Evolutionary conservation across 306 rosid species (phyloP).

Genomic region (Gillenia trifoliata): DNA sequence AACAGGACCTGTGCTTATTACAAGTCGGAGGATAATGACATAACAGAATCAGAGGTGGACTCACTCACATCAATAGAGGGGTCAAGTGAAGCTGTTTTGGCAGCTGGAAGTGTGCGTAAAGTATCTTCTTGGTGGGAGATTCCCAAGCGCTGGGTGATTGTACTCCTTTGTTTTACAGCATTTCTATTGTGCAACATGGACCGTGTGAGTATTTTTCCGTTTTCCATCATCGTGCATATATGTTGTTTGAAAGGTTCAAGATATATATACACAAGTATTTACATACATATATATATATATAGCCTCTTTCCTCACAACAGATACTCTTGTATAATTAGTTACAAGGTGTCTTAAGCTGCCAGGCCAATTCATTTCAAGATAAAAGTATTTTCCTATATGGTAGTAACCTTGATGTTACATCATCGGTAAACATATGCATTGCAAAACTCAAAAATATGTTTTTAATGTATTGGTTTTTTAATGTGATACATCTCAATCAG

Average conservation of each 20-base stretch:
- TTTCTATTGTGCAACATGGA: slow-evolving; percentile 95
- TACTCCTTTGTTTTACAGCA: slow-evolving; percentile 79
- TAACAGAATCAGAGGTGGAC: slow-evolving; percentile 45
- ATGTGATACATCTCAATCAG: not conserved
- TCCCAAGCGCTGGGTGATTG: slow-evolving; percentile 96
- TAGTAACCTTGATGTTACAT: not conserved
- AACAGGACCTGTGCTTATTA: slow-evolving; percentile 46
- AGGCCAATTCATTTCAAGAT: not conserved
- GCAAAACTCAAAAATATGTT: not conserved
- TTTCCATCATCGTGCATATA: not conserved
- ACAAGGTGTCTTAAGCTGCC: not conserved
- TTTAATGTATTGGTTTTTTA: not conserved
- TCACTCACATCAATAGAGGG: slow-evolving; percentile 49
- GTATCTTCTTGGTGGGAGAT: slow-evolving; percentile 65
- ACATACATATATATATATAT: too few species aligned
- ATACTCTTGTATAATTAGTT: not conserved
- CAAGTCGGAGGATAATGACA: slow-evolving; percentile 68
- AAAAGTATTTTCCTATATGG: not conserved
- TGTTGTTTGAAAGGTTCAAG: not conserved
- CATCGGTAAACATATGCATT: not conserved
- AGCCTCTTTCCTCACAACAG: not conserved
- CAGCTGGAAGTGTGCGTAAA: slow-evolving; percentile 40
- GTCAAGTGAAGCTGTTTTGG: slow-evolving; percentile 62
- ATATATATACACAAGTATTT: not conserved
- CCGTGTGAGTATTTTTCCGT: slow-evolving; percentile 63